phyloP scores from a whole-genome alignment of 2,329 filamentous ascomycete species.

The Calonectria fujianensis region DNA sequence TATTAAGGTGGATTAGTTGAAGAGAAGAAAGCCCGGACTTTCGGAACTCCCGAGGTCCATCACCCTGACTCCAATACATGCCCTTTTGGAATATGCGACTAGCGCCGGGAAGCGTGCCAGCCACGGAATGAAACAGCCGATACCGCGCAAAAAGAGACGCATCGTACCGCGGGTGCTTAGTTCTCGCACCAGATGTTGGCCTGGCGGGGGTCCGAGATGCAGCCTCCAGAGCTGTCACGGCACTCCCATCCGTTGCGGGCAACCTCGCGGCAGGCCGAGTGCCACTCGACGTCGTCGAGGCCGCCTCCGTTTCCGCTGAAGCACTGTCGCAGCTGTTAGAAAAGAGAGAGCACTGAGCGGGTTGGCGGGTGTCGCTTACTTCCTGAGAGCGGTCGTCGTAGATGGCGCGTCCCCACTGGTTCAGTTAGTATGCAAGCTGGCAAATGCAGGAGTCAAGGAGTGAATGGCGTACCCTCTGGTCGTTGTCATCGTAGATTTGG shows the following conservation, averaged over 20 bases:
- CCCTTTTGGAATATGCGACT: neutral
- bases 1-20: neutral
- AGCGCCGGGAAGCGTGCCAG: neutral
- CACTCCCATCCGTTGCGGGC: neutral
- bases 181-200: constrained; percentile 16
- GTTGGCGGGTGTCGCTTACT: too few relatives aligned
- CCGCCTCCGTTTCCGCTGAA: neutral
- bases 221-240: neutral
- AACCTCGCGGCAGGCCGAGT: neutral
- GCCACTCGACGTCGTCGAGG: neutral
- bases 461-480: neutral
- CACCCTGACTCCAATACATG: neutral
- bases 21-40: neutral
- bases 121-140: neutral
- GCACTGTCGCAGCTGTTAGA: neutral
- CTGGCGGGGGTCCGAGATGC: neutral
- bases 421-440: neutral
- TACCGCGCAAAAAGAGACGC: neutral
- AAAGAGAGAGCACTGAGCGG: too few relatives aligned
- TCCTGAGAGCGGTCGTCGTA: neutral
- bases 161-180: neutral
- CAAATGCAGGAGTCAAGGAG: too few relatives aligned
- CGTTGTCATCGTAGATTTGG: neutral
- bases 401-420: constrained; percentile 2
- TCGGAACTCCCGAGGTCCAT: neutral